phyloP scores from a whole-genome alignment of 2,329 filamentous ascomycete species.

The Corynespora cassiicola region DNA sequence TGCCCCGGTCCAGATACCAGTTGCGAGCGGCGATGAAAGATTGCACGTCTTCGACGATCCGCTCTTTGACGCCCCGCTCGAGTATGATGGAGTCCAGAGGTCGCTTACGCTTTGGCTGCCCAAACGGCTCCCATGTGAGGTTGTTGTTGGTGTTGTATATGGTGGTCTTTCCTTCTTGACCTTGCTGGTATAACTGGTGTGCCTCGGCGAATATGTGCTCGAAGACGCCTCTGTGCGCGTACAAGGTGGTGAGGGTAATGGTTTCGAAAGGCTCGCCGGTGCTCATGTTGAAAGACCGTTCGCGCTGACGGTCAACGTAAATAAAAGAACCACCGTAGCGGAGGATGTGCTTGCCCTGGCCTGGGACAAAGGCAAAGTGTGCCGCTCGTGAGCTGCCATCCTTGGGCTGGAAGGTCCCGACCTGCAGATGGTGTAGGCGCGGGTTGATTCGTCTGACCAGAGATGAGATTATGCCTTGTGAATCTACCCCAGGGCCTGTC shows the following conservation, averaged over 20 bases:
- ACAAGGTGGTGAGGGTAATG: conserved; percentile 88
- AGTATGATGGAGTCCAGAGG: conserved; percentile 88
- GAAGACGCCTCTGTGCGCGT: conserved; percentile 87
- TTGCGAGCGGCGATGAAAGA: conserved; percentile 80
- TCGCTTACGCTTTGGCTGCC: conserved; percentile 83
- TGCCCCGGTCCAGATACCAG: conserved; percentile 95
- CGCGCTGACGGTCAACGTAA: conserved; percentile 83
- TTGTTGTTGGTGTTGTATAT: conserved; percentile 87
- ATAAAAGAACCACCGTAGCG: conserved; percentile 89
- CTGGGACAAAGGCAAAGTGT: conserved; percentile 87
- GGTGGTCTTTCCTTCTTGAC: conserved; percentile 89
- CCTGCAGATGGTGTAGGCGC: conserved; percentile 68
- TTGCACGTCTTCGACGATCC: conserved; percentile 78
- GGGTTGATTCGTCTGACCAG: conserved; percentile 65
- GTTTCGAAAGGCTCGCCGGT: conserved; percentile 94
- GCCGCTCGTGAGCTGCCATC: conserved; percentile 75
- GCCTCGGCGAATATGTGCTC: conserved; percentile 89
- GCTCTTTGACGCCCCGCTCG: conserved; percentile 82
- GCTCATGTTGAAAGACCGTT: conserved; percentile 79
- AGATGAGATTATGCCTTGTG: conserved; percentile 53
- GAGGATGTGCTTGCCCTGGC: conserved; percentile 86
- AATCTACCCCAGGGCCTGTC: conserved; percentile 13
- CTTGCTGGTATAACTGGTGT: conserved; percentile 77
- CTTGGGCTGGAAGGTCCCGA: conserved; percentile 68
- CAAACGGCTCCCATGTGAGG: conserved; percentile 85